Evolutionary conservation across 164 flowering plant species (phyloP).

Genomic region (Cinnamomum micranthum): DNA sequence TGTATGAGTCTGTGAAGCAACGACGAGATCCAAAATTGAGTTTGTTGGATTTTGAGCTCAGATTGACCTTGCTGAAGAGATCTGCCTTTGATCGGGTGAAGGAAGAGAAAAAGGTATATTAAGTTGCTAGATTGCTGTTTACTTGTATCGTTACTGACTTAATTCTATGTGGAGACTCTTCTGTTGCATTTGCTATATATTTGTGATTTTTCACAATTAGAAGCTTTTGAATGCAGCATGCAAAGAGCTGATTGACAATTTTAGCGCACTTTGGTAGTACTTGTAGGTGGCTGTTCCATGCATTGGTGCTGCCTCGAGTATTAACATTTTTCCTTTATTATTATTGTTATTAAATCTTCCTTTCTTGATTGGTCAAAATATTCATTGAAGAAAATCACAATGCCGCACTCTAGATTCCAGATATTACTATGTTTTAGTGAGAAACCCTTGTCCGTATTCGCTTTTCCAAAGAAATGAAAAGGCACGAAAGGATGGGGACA

Average conservation of each 20-base stretch:
- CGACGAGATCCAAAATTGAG: conserved; percentile 5
- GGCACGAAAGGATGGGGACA: no score
- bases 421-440: no score
- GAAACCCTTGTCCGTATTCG: no score
- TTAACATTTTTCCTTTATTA: no score
- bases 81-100: neutral
- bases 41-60: conserved; percentile 2
- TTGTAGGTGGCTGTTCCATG: neutral
- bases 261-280: neutral
- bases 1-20: conserved; percentile 1
- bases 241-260: neutral
- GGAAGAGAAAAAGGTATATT: neutral
- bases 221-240: neutral
- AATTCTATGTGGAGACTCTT: neutral
- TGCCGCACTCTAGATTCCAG: no score
- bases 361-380: no score
- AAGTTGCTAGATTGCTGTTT: neutral
- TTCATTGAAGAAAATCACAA: no score
- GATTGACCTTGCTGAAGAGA: neutral
- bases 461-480: no score
- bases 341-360: no score
- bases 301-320: neutral
- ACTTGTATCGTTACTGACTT: neutral
- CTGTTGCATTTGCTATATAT: neutral
- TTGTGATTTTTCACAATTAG: neutral